Evolutionary conservation across 108 stramenopile genomes (phyloP).

Genomic region (Pseudonitzschia pungens): DNA sequence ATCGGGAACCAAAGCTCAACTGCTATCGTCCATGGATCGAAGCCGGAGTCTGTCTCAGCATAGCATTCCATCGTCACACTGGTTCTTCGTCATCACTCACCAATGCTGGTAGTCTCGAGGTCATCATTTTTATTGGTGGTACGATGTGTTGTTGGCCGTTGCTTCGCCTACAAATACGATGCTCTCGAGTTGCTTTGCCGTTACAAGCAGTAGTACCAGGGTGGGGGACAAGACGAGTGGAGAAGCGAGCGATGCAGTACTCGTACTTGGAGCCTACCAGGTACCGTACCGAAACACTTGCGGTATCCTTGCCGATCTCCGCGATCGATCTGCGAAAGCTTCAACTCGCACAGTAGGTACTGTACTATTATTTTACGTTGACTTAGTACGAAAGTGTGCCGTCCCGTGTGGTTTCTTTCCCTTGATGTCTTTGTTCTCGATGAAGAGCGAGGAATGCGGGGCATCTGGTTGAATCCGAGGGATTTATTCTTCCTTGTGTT

Average conservation of each 20-base stretch:
- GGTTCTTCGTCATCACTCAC: neutral
- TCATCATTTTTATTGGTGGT: neutral
- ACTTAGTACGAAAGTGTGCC: no score
- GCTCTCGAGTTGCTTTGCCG: no score
- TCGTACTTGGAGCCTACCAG: no score
- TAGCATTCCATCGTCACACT: neutral
- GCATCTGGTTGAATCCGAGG: neutral
- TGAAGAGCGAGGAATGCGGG: slow-evolving; percentile 1
- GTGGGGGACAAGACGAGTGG: no score
- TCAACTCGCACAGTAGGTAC: no score
- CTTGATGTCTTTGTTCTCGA: neutral
- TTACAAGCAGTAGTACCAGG: no score
- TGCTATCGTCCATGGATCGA: neutral
- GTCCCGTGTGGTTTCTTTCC: neutral
- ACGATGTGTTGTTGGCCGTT: neutral
- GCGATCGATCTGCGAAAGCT: no score
- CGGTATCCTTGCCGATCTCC: neutral
- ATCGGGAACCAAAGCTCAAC: neutral
- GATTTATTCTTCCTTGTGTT: neutral
- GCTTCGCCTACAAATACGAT: neutral
- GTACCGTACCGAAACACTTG: slow-evolving; percentile 1
- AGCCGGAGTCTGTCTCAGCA: neutral
- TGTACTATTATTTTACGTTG: no score
- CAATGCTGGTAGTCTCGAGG: neutral
- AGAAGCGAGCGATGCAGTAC: no score